phyloP scores from a whole-genome alignment of 495 filamentous ascomycete genomes.

The Neurospora tetraspora region DNA sequence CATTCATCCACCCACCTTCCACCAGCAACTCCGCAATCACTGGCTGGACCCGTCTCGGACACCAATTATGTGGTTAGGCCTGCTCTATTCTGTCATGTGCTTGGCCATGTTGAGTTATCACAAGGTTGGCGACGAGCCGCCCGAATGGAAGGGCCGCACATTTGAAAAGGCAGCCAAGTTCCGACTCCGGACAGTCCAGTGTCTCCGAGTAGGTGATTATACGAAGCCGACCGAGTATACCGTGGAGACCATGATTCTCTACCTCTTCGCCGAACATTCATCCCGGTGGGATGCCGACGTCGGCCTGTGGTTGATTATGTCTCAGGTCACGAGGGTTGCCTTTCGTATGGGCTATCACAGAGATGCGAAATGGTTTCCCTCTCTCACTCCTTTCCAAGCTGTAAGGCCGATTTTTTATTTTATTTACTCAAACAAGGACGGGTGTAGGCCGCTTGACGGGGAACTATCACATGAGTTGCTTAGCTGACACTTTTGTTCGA shows the following conservation, averaged over 20 bases:
- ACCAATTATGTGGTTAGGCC: conserved; percentile 77
- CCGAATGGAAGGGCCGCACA: conserved; percentile 65
- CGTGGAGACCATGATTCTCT: conserved; percentile 82
- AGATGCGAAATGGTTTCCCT: conserved; percentile 74
- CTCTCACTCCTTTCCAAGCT: conserved; percentile 75
- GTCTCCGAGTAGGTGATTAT: conserved; percentile 78
- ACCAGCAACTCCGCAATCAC: conserved; percentile 75
- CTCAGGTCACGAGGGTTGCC: conserved; percentile 73
- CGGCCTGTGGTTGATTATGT: conserved; percentile 70
- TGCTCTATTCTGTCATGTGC: conserved; percentile 81
- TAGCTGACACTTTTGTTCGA: not conserved
- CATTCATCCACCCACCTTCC: conserved; percentile 79
- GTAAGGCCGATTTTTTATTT: conserved; percentile 17
- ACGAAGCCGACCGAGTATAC: conserved; percentile 77
- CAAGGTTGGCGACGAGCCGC: conserved; percentile 82
- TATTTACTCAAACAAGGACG: not conserved
- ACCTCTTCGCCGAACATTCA: conserved; percentile 71
- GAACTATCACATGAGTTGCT: not conserved
- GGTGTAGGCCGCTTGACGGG: not conserved
- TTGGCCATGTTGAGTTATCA: conserved; percentile 87
- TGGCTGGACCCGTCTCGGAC: conserved; percentile 79
- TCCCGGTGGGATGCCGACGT: conserved; percentile 72
- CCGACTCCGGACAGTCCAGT: conserved; percentile 74
- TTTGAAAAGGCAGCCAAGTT: conserved; percentile 73
- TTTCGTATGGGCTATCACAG: conserved; percentile 96